phyloP scores from a whole-genome alignment of 768 basidiomycete species.

The Paxillus ammoniavirescens region DNA sequence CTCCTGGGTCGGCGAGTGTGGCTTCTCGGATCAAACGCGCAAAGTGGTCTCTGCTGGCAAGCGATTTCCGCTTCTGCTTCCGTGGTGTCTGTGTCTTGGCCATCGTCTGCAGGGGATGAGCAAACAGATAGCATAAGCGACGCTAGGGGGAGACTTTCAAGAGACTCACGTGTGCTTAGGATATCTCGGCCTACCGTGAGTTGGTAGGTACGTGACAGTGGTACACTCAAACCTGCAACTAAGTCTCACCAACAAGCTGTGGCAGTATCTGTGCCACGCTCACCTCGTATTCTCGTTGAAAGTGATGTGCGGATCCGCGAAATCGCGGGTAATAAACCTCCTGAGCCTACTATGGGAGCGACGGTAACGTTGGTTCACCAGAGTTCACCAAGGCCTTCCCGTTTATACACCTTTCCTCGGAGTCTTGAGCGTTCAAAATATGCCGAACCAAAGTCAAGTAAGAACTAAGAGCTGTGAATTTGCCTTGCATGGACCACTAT shows the following conservation, averaged over 20 bases:
- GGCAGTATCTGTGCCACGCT: not conserved
- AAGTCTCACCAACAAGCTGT: not conserved
- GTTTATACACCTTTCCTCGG: not conserved
- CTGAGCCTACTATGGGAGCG: not conserved
- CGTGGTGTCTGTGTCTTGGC: conserved; percentile 17
- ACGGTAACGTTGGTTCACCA: not conserved
- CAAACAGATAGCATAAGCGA: not conserved
- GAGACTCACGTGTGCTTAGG: not conserved
- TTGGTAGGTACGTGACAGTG: not conserved
- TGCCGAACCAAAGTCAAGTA: not conserved
- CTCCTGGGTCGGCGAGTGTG: not conserved
- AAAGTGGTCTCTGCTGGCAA: conserved; percentile 22
- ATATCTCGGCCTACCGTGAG: not conserved
- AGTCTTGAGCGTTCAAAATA: not conserved
- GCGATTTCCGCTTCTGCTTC: conserved; percentile 24
- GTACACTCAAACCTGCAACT: not conserved
- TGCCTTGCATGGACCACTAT: not conserved
- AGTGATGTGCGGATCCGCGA: not conserved
- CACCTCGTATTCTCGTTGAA: conserved; percentile 1
- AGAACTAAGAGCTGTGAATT: not conserved
- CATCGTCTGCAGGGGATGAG: conserved; percentile 9
- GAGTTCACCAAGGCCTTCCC: not conserved
- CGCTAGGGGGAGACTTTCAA: not conserved
- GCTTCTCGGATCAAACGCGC: conserved; percentile 23
- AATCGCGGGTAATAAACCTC: not conserved